These are phyloP conservation scores for Liquidambar formosana DNA, from an alignment of 164 flowering plant species.

Conservation along the genomic window DNA sequence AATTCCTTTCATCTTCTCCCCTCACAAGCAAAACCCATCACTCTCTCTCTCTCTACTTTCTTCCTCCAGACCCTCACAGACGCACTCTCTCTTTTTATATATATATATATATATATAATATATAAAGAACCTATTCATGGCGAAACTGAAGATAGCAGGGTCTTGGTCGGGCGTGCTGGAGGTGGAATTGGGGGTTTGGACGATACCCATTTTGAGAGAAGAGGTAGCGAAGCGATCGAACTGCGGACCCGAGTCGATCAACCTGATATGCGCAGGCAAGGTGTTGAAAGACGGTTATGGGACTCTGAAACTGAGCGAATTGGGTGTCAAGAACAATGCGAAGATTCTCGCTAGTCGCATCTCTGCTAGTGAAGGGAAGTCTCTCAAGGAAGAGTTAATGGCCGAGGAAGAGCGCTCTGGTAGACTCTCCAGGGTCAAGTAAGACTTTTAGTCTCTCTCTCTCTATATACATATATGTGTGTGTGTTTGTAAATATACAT, in stretches of 20 bases:
- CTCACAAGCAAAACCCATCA: too few relatives aligned
- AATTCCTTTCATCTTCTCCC: too few relatives aligned
- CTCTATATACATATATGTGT: too few relatives aligned
- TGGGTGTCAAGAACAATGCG: slow-evolving; percentile 73
- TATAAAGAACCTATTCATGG: slow-evolving; percentile 28
- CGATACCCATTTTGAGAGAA: slow-evolving; percentile 59
- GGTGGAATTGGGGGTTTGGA: slow-evolving; percentile 65
- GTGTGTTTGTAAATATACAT: too few relatives aligned
- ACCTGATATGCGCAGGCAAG: slow-evolving; percentile 67
- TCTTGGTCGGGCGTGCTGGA: slow-evolving; percentile 76
- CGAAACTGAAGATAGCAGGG: slow-evolving; percentile 76
- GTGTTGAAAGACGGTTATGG: slow-evolving; percentile 64
- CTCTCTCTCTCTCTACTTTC: too few relatives aligned
- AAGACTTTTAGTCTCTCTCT: slow-evolving; percentile 8
- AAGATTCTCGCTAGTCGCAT: slow-evolving; percentile 58
- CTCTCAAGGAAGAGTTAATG: slow-evolving; percentile 39
- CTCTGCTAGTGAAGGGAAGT: slow-evolving; percentile 43
- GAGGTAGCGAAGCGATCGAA: slow-evolving; percentile 65
- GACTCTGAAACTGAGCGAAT: slow-evolving; percentile 39
- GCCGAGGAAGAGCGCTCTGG: slow-evolving; percentile 76
- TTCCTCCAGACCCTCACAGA: too few relatives aligned
- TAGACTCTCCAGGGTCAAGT: slow-evolving; percentile 71
- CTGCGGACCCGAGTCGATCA: slow-evolving; percentile 48
- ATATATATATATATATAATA: too few relatives aligned
- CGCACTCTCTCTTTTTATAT: too few relatives aligned